phyloP scores from a whole-genome alignment of 2,329 filamentous ascomycete genomes.

The Diaporthe capsici region DNA sequence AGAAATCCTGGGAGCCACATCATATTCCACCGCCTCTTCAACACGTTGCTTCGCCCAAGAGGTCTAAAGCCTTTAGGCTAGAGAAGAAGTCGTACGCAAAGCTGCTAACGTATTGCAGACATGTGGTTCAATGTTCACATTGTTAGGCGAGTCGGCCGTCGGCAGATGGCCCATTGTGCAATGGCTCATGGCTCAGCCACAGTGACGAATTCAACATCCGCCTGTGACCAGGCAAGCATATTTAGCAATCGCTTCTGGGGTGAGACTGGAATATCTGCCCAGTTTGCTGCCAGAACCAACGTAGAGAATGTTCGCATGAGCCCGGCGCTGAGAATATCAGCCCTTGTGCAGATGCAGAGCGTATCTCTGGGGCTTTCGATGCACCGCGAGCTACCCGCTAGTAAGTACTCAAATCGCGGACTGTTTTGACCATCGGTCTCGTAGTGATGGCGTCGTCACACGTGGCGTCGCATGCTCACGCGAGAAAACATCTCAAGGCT shows the following conservation, averaged over 20 bases:
- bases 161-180: neutral
- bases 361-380: neutral
- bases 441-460: too few relatives aligned
- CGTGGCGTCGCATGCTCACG: too few relatives aligned
- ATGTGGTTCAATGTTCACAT: neutral
- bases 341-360: neutral
- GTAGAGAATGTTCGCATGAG: neutral
- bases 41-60: neutral
- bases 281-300: neutral
- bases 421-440: too few relatives aligned
- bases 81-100: neutral
- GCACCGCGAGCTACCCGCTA: neutral
- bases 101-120: neutral
- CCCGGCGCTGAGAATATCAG: neutral
- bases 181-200: neutral
- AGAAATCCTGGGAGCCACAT: neutral
- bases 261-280: too few relatives aligned
- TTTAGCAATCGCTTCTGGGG: neutral
- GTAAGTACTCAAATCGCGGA: neutral
- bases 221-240: neutral
- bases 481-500: neutral
- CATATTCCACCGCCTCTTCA: too few relatives aligned
- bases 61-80: neutral
- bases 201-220: neutral
- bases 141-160: neutral